Conservation (phyloP, 2,329 filamentous ascomycete species). For the Eurotiales sp. region DNA sequence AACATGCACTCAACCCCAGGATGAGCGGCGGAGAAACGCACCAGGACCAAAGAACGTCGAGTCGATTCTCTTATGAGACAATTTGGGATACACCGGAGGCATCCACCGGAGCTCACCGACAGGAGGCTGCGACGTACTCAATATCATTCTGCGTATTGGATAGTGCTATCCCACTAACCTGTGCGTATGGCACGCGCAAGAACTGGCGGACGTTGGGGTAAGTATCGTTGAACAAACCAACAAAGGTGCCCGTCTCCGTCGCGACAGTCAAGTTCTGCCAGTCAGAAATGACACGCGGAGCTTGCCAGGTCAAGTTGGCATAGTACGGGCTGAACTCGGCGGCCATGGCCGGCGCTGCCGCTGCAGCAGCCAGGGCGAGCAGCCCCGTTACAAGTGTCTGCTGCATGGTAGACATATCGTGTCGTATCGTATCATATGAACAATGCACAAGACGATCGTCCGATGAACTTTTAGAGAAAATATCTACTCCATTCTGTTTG, state of each 20-base stretch:
- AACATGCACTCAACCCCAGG: too few species aligned
- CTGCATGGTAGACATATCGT: too few species aligned
- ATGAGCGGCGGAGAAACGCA: background rate
- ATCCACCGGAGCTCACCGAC: conserved; percentile 30
- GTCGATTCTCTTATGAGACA: conserved; percentile 16
- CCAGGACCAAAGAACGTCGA: conserved; percentile 19
- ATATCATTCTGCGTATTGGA: background rate
- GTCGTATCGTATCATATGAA: too few species aligned
- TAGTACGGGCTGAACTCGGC: conserved; percentile 14
- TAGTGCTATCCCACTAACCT: conserved; percentile 14
- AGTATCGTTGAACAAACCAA: conserved; percentile 30
- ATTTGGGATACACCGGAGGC: conserved; percentile 21
- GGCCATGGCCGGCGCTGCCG: background rate
- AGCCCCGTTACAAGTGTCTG: background rate
- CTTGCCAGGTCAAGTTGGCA: conserved; percentile 19
- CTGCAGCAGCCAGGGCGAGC: background rate
- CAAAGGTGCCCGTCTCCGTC: conserved; percentile 21
- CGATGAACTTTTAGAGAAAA: too few species aligned
- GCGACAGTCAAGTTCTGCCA: conserved; percentile 18
- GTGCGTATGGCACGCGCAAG: conserved; percentile 34
- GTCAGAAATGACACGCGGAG: conserved; percentile 16
- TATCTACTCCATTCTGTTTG: too few species aligned
- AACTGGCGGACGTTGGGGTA: conserved; percentile 36
- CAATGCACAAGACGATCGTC: too few species aligned
- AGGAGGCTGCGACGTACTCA: conserved; percentile 20